Evolutionary conservation across 2,329 filamentous ascomycete genomes (phyloP).

Genomic region (Colletotrichum liaoningense): DNA sequence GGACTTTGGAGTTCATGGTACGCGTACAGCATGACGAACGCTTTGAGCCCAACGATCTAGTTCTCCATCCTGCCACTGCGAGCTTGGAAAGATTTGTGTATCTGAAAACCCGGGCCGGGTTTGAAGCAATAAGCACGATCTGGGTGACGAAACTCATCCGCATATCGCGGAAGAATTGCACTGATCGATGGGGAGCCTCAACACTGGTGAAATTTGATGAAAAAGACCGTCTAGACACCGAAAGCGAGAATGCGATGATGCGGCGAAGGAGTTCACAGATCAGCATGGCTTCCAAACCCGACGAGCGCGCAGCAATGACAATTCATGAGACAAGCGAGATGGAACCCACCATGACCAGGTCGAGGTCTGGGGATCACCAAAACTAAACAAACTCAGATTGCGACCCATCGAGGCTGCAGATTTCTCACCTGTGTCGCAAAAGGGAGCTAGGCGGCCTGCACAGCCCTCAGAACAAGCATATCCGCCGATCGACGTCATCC

Average conservation of each 20-base stretch:
- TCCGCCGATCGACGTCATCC: constrained; percentile 11
- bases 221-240: neutral
- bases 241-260: neutral
- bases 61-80: neutral
- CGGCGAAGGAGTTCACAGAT: neutral
- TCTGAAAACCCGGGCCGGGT: neutral
- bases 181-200: neutral
- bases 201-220: neutral
- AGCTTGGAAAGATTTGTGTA: neutral
- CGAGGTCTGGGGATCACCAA: constrained; percentile 1
- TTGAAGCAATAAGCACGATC: neutral
- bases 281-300: neutral
- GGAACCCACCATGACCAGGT: neutral
- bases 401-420: constrained; percentile 3
- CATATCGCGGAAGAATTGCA: neutral
- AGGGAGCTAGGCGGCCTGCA: constrained; percentile 14
- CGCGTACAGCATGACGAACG: neutral
- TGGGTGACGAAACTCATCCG: neutral
- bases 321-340: constrained; percentile 22
- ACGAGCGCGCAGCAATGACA: constrained; percentile 14
- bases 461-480: constrained; percentile 27
- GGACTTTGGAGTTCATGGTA: neutral
- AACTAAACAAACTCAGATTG: constrained; percentile 22
- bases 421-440: constrained; percentile 30
- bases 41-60: neutral